phyloP scores from a whole-genome alignment of 129 eudicot genomes.

The Apium graveolens region DNA sequence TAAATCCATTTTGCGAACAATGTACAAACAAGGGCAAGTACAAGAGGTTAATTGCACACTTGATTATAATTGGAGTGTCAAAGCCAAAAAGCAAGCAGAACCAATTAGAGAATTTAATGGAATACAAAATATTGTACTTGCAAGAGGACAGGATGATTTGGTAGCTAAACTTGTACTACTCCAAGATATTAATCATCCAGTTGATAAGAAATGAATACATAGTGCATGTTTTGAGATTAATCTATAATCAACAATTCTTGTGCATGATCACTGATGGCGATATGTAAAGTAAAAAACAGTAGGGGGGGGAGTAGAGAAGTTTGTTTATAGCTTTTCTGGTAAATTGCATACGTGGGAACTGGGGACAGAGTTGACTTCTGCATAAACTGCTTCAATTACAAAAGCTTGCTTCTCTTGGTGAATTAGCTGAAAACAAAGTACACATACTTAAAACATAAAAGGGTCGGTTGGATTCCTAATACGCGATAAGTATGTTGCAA shows the following conservation, averaged over 20 bases:
- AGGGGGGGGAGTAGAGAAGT: slow-evolving; percentile 5
- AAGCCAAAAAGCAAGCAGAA: neutral
- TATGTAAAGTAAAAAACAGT: neutral
- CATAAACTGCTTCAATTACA: slow-evolving; percentile 11
- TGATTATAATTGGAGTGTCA: slow-evolving; percentile 8
- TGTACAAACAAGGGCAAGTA: neutral
- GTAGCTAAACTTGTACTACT: slow-evolving; percentile 3
- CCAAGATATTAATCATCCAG: neutral
- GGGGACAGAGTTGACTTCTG: slow-evolving; percentile 48
- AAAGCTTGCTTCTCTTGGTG: neutral
- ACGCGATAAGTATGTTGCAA: neutral
- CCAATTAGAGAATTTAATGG: neutral
- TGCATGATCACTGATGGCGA: neutral
- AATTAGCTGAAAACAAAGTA: neutral
- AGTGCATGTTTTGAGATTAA: neutral
- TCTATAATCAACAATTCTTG: neutral
- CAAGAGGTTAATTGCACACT: neutral
- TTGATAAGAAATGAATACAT: neutral
- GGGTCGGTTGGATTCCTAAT: neutral
- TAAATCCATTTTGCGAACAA: too few species aligned
- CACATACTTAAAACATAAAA: neutral
- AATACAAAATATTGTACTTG: neutral
- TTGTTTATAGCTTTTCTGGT: slow-evolving; percentile 6
- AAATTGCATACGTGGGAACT: slow-evolving; percentile 13
- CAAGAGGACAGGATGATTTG: neutral